Conservation (phyloP, 352 stramenopile species). For the Pythium coloratum region DNA sequence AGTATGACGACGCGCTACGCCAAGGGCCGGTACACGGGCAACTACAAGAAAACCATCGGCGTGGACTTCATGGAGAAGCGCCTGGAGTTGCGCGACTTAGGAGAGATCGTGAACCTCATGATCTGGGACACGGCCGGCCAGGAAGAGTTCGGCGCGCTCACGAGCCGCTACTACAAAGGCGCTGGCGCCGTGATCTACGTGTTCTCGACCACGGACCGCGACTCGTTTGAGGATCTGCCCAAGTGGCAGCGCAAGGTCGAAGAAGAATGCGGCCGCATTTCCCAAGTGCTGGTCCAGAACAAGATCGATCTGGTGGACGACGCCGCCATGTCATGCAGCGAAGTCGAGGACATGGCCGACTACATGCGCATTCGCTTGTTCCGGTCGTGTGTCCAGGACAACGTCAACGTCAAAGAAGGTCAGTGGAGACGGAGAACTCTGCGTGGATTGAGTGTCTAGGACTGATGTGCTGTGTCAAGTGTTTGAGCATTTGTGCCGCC, state of each 20-base stretch:
- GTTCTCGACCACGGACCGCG: slow-evolving; percentile 72
- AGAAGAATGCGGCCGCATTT: slow-evolving; percentile 64
- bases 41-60: slow-evolving; percentile 87
- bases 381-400: slow-evolving; percentile 67
- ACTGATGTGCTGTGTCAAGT: slow-evolving; percentile 23
- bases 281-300: slow-evolving; percentile 73
- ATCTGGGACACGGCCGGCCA: slow-evolving; percentile 84
- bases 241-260: slow-evolving; percentile 75
- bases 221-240: slow-evolving; percentile 67
- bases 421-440: slow-evolving; percentile 1
- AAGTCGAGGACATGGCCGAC: slow-evolving; percentile 68
- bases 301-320: slow-evolving; percentile 74
- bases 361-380: slow-evolving; percentile 58
- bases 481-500: slow-evolving; percentile 57
- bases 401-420: slow-evolving; percentile 74
- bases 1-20: slow-evolving; percentile 80
- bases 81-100: slow-evolving; percentile 58
- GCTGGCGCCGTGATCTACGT: slow-evolving; percentile 73
- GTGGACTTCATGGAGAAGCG: slow-evolving; percentile 86
- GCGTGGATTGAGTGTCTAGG: too few relatives aligned
- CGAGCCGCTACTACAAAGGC: slow-evolving; percentile 79
- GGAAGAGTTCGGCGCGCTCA: slow-evolving; percentile 81
- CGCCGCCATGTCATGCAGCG: slow-evolving; percentile 52
- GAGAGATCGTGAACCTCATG: slow-evolving; percentile 71
- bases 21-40: slow-evolving; percentile 73